Evolutionary conservation across 176 grass and related monocot species (phyloP).

Genomic region (Microstegium vimineum): DNA sequence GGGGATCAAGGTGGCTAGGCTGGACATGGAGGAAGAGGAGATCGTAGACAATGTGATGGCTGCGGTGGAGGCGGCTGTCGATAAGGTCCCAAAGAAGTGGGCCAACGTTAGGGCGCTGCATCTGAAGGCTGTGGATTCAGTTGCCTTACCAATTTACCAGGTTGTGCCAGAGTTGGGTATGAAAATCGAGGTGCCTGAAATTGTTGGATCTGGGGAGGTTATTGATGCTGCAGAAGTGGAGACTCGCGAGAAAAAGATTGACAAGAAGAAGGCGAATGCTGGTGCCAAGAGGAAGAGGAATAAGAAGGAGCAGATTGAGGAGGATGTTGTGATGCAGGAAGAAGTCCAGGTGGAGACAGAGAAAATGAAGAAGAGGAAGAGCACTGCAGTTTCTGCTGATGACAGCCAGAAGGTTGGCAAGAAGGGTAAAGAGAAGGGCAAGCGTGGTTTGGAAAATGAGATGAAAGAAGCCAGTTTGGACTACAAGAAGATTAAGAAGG

Average conservation of each 20-base stretch:
- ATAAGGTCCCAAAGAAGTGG: slow-evolving; percentile 80
- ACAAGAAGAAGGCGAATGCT: slow-evolving; percentile 1
- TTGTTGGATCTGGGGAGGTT: slow-evolving; percentile 16
- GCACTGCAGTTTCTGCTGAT: not conserved
- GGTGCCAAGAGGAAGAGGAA: slow-evolving; percentile 39
- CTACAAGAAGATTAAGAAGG: slow-evolving; percentile 1
- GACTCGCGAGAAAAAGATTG: not conserved
- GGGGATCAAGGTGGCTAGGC: slow-evolving; percentile 65
- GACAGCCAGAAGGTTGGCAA: slow-evolving; percentile 1
- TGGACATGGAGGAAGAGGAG: slow-evolving; percentile 66
- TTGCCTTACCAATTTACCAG: slow-evolving; percentile 76
- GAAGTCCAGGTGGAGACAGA: not conserved
- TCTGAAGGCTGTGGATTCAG: slow-evolving; percentile 57
- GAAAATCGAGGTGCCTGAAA: slow-evolving; percentile 59
- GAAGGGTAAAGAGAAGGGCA: not conserved
- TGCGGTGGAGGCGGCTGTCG: slow-evolving; percentile 37
- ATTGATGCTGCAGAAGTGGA: slow-evolving; percentile 17
- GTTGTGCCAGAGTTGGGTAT: slow-evolving; percentile 57
- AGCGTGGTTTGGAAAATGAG: not conserved
- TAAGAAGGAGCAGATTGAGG: slow-evolving; percentile 23
- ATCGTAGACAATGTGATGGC: slow-evolving; percentile 66
- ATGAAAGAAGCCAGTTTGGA: not conserved
- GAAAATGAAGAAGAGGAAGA: slow-evolving; percentile 40
- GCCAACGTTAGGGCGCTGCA: slow-evolving; percentile 65
- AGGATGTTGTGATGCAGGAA: slow-evolving; percentile 26